Conservation (phyloP, 2,329 filamentous ascomycete species). For the Trichoderma atrobrunneum region DNA sequence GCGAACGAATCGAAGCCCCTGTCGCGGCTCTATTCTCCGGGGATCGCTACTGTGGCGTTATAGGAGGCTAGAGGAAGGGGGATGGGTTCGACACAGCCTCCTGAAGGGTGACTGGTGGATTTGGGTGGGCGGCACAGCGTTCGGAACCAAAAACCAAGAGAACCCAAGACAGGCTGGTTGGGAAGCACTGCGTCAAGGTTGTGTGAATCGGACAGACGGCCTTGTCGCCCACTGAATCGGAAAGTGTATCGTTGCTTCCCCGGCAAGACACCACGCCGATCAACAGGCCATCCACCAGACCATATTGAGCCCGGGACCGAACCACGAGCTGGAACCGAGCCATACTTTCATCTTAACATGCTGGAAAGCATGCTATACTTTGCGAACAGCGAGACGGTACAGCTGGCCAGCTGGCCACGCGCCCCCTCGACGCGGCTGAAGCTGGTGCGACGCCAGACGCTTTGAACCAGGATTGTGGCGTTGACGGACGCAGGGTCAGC, state of each 20-base stretch:
- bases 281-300: constrained; percentile 6
- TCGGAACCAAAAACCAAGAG: background rate
- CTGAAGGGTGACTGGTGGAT: background rate
- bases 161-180: background rate
- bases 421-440: background rate
- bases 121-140: background rate
- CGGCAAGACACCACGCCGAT: constrained; percentile 11
- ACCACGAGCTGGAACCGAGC: background rate
- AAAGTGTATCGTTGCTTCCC: constrained; percentile 9
- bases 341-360: background rate
- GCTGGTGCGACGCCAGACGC: background rate
- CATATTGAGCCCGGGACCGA: background rate
- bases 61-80: background rate
- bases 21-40: constrained; percentile 10
- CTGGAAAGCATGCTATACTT: background rate
- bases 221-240: constrained; percentile 14
- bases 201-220: background rate
- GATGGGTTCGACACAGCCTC: background rate
- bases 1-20: constrained; percentile 2
- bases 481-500: background rate
- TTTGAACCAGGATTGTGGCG: background rate
- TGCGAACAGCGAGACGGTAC: background rate
- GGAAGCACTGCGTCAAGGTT: constrained; percentile 12
- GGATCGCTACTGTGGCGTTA: constrained; percentile 3
- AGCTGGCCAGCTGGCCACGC: background rate